These are phyloP conservation scores for Picochlorum sp. DNA, from an alignment of 139 green algal genomes.

Conservation along the genomic window DNA sequence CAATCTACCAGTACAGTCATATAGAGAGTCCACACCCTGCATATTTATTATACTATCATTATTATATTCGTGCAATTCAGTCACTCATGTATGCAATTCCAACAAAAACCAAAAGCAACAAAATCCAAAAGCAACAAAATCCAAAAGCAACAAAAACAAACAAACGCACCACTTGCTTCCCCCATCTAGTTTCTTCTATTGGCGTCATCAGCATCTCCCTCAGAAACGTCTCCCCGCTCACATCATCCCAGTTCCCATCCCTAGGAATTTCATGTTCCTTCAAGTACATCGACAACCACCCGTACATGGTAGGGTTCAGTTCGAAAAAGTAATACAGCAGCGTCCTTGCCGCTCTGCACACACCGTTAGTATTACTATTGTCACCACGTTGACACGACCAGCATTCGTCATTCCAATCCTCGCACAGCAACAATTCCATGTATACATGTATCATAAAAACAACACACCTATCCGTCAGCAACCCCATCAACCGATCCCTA, in stretches of 20 bases:
- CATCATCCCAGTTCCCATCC: slow-evolving; percentile 64
- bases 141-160: neutral
- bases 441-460: neutral
- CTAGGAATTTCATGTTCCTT: slow-evolving; percentile 51
- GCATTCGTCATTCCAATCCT: too few relatives aligned
- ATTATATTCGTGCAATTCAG: neutral
- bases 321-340: slow-evolving; percentile 62
- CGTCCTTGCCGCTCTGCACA: slow-evolving; percentile 62
- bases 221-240: slow-evolving; percentile 71
- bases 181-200: slow-evolving; percentile 36
- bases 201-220: slow-evolving; percentile 56
- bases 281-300: slow-evolving; percentile 34
- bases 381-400: too few relatives aligned
- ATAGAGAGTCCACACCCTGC: neutral
- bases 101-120: neutral
- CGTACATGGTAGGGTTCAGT: slow-evolving; percentile 25
- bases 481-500: slow-evolving; percentile 60
- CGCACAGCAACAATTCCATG: too few relatives aligned
- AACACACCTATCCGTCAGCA: slow-evolving; percentile 64
- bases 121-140: neutral
- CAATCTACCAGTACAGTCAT: neutral
- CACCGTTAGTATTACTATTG: too few relatives aligned
- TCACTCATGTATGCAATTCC: neutral
- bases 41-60: too few relatives aligned
- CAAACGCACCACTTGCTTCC: slow-evolving; percentile 5